Conservation (phyloP, 805 yeast genomes). For the Suhomyces vadensis region DNA sequence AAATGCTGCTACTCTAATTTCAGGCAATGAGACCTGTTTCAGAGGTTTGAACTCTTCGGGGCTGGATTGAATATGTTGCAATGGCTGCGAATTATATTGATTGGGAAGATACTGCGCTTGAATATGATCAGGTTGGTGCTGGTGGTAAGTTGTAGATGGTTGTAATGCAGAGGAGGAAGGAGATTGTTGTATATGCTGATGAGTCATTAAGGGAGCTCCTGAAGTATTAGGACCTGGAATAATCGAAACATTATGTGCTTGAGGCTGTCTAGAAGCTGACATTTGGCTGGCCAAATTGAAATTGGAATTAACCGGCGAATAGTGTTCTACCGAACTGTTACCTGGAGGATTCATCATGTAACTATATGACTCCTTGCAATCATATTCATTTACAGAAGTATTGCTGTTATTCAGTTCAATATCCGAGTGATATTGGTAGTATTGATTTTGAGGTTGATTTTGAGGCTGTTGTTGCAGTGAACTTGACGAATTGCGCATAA, state of each 20-base stretch:
- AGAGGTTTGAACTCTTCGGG: slow-evolving; percentile 2
- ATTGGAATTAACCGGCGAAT: slow-evolving; percentile 10
- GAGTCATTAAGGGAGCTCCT: background rate
- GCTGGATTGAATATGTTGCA: background rate
- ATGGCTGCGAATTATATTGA: slow-evolving; percentile 4
- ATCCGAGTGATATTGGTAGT: slow-evolving; percentile 9
- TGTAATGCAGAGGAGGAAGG: background rate
- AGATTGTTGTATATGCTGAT: background rate
- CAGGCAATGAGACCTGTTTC: slow-evolving; percentile 2
- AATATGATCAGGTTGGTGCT: background rate
- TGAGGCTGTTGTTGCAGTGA: slow-evolving; percentile 1
- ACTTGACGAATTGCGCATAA: slow-evolving; percentile 4
- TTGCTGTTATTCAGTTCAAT: slow-evolving; percentile 9
- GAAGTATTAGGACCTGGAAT: background rate
- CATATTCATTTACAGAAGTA: slow-evolving; percentile 12
- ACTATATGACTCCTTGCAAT: slow-evolving; percentile 15
- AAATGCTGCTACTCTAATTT: background rate
- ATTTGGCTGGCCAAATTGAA: slow-evolving; percentile 5
- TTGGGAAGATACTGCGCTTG: background rate
- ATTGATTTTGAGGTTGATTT: slow-evolving; percentile 1
- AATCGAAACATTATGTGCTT: background rate
- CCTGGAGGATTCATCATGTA: slow-evolving; percentile 10
- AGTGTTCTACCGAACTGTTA: slow-evolving; percentile 5
- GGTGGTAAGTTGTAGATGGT: background rate
- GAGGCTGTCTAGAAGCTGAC: background rate